phyloP scores from a whole-genome alignment of 2,329 filamentous ascomycete species.

The Calonectria montana region DNA sequence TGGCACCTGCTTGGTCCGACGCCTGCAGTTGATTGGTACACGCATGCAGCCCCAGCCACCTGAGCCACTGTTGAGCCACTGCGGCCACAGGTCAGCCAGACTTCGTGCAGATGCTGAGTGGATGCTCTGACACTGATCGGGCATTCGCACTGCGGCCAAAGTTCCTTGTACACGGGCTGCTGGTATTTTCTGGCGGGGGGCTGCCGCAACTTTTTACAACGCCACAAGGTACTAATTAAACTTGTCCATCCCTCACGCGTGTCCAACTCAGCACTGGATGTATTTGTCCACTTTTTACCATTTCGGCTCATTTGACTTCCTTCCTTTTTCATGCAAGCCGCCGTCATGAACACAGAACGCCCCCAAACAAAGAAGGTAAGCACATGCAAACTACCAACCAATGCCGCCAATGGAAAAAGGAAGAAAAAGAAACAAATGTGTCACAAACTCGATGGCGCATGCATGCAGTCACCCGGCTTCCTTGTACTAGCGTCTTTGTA shows the following conservation, averaged over 20 bases:
- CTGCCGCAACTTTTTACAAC: slow-evolving; percentile 13
- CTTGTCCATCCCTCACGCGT: not conserved
- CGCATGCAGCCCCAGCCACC: slow-evolving; percentile 35
- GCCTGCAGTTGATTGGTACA: slow-evolving; percentile 24
- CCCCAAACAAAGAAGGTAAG: not conserved
- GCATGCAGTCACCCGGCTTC: not conserved
- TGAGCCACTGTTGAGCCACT: slow-evolving; percentile 22
- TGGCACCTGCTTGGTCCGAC: slow-evolving; percentile 14
- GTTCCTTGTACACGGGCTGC: slow-evolving; percentile 6
- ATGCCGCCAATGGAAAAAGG: not conserved
- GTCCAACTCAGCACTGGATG: not conserved
- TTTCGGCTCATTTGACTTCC: slow-evolving; percentile 1
- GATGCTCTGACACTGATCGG: slow-evolving; percentile 5
- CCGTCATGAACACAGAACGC: not conserved
- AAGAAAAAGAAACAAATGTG: slow-evolving; percentile 7
- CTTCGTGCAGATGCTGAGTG: not conserved
- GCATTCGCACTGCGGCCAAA: not conserved
- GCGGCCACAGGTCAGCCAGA: not conserved
- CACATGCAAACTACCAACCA: not conserved
- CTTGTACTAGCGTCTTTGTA: not conserved
- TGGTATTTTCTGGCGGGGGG: slow-evolving; percentile 17
- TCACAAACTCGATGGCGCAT: not conserved
- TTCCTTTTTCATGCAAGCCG: slow-evolving; percentile 5
- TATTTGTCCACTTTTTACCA: slow-evolving; percentile 2
- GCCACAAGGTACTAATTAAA: slow-evolving; percentile 21